phyloP scores from a whole-genome alignment of 352 stramenopile genomes.

The Phytopythium vexans region DNA sequence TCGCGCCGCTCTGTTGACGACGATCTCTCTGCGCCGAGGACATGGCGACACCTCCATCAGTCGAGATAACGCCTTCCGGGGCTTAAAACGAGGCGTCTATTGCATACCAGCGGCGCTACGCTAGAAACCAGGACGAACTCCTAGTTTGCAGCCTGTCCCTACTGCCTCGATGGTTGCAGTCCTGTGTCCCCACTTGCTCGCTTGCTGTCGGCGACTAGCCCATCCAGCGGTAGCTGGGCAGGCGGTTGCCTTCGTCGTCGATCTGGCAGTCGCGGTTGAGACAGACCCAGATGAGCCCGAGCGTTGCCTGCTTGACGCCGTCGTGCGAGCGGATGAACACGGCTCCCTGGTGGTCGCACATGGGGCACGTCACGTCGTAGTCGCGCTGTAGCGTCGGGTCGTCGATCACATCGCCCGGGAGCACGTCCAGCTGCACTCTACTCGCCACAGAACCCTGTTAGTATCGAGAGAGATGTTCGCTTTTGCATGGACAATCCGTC shows the following conservation, averaged over 20 bases:
- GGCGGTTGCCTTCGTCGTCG: conserved; percentile 79
- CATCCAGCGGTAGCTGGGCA: conserved; percentile 87
- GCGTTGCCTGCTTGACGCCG: conserved; percentile 83
- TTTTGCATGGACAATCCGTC: background rate
- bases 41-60: too few relatives aligned
- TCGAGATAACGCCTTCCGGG: too few relatives aligned
- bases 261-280: conserved; percentile 86
- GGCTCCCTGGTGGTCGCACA: conserved; percentile 72
- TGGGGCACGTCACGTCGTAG: conserved; percentile 81
- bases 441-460: background rate
- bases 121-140: too few relatives aligned
- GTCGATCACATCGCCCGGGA: conserved; percentile 84
- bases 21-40: too few relatives aligned
- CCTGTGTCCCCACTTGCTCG: background rate
- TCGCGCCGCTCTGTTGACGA: too few relatives aligned
- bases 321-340: conserved; percentile 89
- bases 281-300: conserved; percentile 87
- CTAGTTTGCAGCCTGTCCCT: too few relatives aligned
- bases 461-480: too few relatives aligned
- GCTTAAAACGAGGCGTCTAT: too few relatives aligned
- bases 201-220: conserved; percentile 26
- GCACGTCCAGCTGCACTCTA: conserved; percentile 82
- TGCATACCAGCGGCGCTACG: too few relatives aligned
- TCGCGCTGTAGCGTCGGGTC: conserved; percentile 87
- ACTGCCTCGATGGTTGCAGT: too few relatives aligned